phyloP scores from a whole-genome alignment of 768 basidiomycete genomes.

The Amanita rubescens region DNA sequence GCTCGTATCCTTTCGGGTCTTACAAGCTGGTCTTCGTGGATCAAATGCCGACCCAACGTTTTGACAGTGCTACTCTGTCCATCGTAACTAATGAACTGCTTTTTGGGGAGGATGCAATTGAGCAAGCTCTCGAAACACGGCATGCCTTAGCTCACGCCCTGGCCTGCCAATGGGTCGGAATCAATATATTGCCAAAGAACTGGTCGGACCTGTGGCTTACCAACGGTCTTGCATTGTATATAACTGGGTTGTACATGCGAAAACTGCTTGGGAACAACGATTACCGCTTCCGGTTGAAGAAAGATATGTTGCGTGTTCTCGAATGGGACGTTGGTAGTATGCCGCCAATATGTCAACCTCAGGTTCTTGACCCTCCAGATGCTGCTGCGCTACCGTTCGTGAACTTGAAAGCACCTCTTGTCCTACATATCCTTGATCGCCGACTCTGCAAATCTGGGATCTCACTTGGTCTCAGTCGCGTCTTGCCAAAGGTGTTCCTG shows the following conservation, averaged over 20 bases:
- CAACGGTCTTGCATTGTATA: constrained; percentile 86
- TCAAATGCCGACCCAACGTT: constrained; percentile 72
- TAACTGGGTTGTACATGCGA: constrained; percentile 80
- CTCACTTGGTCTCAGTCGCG: constrained; percentile 87
- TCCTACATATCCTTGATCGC: constrained; percentile 92
- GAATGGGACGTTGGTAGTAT: constrained; percentile 82
- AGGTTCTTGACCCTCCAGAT: constrained; percentile 79
- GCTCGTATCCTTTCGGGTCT: constrained; percentile 93
- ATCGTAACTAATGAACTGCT: constrained; percentile 75
- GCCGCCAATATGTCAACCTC: constrained; percentile 92
- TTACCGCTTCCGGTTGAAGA: constrained; percentile 90
- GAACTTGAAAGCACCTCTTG: constrained; percentile 93
- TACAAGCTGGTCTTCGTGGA: constrained; percentile 95
- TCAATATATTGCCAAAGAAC: constrained; percentile 90
- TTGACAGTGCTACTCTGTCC: constrained; percentile 80
- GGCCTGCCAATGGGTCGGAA: constrained; percentile 93
- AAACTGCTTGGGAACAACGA: constrained; percentile 94
- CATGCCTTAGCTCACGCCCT: constrained; percentile 82
- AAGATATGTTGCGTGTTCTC: constrained; percentile 91
- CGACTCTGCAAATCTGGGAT: constrained; percentile 93
- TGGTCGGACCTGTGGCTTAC: constrained; percentile 98
- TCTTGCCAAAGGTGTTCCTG: constrained; percentile 91
- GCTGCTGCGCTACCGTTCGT: constrained; percentile 74
- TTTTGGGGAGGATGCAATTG: constrained; percentile 83
- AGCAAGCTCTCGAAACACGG: constrained; percentile 87